Evolutionary conservation across 2,329 filamentous ascomycete species (phyloP).

Genomic region (Talaromyces sp.): DNA sequence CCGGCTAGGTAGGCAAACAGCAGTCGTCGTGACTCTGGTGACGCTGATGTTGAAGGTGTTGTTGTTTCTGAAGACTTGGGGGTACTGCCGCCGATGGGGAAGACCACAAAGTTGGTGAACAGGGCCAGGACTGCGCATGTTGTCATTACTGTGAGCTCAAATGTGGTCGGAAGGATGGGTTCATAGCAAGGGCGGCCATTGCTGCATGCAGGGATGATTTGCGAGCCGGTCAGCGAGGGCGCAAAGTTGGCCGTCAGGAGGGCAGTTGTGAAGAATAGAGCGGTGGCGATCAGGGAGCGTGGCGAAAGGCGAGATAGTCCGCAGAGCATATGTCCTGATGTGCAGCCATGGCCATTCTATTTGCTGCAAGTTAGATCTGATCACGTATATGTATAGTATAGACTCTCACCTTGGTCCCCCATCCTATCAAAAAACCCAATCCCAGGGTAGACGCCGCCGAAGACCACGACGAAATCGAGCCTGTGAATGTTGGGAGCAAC

Average conservation of each 20-base stretch:
- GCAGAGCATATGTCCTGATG: conserved; percentile 53
- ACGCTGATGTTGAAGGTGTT: too few relatives aligned
- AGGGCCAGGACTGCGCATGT: conserved; percentile 23
- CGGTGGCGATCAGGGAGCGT: conserved; percentile 45
- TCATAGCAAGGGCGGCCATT: conserved; percentile 40
- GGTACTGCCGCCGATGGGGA: conserved; percentile 25
- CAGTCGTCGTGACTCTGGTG: conserved; percentile 19
- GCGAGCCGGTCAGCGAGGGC: conserved; percentile 18
- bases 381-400: not conserved
- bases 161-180: conserved; percentile 36
- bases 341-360: conserved; percentile 46
- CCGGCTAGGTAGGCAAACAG: conserved; percentile 43
- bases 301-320: conserved; percentile 46
- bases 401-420: conserved; percentile 46
- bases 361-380: not conserved
- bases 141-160: conserved; percentile 30
- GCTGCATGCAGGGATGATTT: conserved; percentile 36
- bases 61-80: conserved; percentile 21
- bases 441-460: conserved; percentile 34
- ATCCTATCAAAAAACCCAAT: conserved; percentile 43
- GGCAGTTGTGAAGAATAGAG: conserved; percentile 39
- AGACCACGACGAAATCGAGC: conserved; percentile 25
- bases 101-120: conserved; percentile 28
- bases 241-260: conserved; percentile 38
- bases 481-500: conserved; percentile 39